Evolutionary conservation across 306 rosid genomes (phyloP), one percentile per base, ranked within the genome.

Genomic region (Fagus crenata): DNA sequence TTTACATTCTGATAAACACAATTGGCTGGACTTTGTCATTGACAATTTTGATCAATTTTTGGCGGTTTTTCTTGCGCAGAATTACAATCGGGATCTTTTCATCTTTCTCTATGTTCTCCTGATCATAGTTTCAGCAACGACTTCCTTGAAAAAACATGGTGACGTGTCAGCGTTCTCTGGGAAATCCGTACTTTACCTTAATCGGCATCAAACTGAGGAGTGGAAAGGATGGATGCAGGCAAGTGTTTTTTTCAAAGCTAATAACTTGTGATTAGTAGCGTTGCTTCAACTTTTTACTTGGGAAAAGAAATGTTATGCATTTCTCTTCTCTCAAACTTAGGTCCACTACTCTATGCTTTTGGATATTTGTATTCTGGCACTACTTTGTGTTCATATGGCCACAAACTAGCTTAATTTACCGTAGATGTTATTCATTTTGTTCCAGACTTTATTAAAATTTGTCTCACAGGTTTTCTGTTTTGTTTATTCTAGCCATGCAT

Each of bases 191-290:
- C 97, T 91, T 69, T 96, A 92, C 84, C 97, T 96, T 69, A 96
- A 96, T 84, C 92, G 99, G 60, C 97, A 96, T 83, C 98, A 96
- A 80, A 96, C 99, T 51, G 99, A 96, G 80, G 99, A 96, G 76
- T 96, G 99, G 99, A 96, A 89, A 81, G 99, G 99, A 78, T 96
- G 98, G 98, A 96, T 96, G 99, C 99, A 96, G 98, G 99, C 92
- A 81, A 86, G 96, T 85, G 32, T 67, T 81, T 75, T 65, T 61
- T 73, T 65, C 69, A 70, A 43, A 68, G 55, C 37, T 71, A 36
- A 40, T 31, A 53, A 75, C 61, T 35, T 78, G 15, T 54, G 18
- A 63, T 65, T 39, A 74, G 18, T 41, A 17, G 17, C 6, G 6
- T 55, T 67, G 51, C 42, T 78, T 73, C 46, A 49, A 37, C 53